Base-by-base conservation (phyloP, 768 basidiomycete genomes). In the Rhodosporidiobolus sp. region DNA sequence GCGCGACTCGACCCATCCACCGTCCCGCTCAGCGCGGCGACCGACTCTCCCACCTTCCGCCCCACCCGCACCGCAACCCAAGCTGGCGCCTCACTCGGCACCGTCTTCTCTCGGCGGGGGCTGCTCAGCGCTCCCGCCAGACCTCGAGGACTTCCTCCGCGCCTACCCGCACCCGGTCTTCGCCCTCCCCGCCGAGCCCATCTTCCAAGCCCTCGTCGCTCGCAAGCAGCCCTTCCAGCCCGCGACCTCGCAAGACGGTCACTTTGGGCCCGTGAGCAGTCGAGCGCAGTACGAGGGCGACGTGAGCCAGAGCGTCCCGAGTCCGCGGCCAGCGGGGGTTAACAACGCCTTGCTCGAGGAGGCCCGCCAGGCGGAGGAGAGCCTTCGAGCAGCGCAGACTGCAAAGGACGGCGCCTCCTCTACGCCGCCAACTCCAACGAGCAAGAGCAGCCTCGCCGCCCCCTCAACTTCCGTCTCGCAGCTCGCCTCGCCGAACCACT, bases 81-180 rank as follows among this genome's bases (percentile, higher is more conserved):
- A n/a, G n/a, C n/a, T n/a, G n/a, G n/a, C n/a, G 7, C 38, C 38
- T 43, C 38, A 43, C 38, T 43, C 38, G 38, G 38, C 38, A 14
- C 14, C 38, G 7, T 43, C 38, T 43, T 43, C 38, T 14, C 38
- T 43, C 7, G 8, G 38, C 7, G 14, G 38, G 8, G 14, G 14
- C 38, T 14, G 8, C 38, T 7, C 8, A 7, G 38, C 38, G 8
- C 43, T 66, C 10, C 56, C 65, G 0, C 32, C 24, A 30, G 32
- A 6, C n/a, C 45, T 67, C 24, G 34, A 52, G 28, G 16, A 43
- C 49, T 68, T 68, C 32, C 54, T 68, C 53, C 26, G 53, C 7
- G 32, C 4, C 4, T 68, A 68, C 26, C 67, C 67, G 6, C 67
- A 68, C 54, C 67, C 67, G 3, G 59, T 19, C 12, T 61, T 62